Base-by-base conservation (phyloP, 2,329 filamentous ascomycete species). In the Aspergillus transmontanensis region DNA sequence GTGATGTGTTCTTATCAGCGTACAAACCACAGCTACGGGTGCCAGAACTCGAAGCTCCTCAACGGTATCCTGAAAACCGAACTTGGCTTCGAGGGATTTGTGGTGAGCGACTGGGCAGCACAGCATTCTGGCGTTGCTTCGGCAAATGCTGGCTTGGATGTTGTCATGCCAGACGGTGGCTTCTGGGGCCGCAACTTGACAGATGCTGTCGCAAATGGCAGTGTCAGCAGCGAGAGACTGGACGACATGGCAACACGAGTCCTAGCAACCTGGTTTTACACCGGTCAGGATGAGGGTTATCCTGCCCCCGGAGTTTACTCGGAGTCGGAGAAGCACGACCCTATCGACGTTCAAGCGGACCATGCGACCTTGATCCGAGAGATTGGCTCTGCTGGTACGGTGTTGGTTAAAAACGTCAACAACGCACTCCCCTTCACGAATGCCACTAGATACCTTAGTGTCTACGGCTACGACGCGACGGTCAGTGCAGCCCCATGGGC, bases 71-170 rank as follows among this genome's bases (percentile, higher is more conserved):
- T 67, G 50, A 67, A 66, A 53, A 61, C 59, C 2, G 64, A 67
- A 36, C 59, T 67, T 3, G 65, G 65, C 5, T 67, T 67, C 9
- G 59, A 58, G 10, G 65, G 65, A 6, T 60, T 66, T 23, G 64
- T 67, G 5, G 63, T 64, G 57, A 64, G 58, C 1, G 65, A 67
- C 21, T 64, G 26, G 26, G 58, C 56, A n/a, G 64, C 50, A 6
- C 64, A 66, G 41, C 90, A 94, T 71, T 81, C 86, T 4, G 71
- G 70, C 0, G 67, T 70, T n/a, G 68, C 66, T 1, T 53, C 51
- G 10, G 69, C 69, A 0, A 68, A 68, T 59, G 72, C 72, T 6
- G 72, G 72, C 0, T 46, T 73, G n/a, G 72, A 73, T 21, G 65
- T 74, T 58, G 64, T 66, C 1, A 71, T 72, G 69, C 72, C 71